Percentiles rank a stretch among this genome's conserved stretches.
phyloP scores from a whole-genome alignment of 257 asterid species.

The Solanum chmielewskii region DNA sequence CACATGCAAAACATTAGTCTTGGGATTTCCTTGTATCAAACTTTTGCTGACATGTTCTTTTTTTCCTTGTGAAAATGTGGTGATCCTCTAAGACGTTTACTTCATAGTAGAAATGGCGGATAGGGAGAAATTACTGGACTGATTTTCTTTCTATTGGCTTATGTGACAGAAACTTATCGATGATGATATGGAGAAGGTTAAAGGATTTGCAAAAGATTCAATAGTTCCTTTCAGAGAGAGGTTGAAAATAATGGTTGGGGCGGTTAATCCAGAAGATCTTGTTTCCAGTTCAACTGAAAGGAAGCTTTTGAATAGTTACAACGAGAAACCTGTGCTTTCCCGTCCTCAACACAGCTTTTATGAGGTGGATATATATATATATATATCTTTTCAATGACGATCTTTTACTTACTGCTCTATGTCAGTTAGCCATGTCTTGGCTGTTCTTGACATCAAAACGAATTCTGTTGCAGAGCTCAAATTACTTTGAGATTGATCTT shows the following conservation, averaged over 20 bases:
- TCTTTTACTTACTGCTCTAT: neutral
- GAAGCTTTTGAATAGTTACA: constrained; percentile 69
- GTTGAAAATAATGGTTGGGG: constrained; percentile 78
- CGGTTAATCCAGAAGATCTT: constrained; percentile 67
- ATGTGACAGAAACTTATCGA: constrained; percentile 46
- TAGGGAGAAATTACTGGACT: neutral
- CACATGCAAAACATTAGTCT: neutral
- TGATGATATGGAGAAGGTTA: constrained; percentile 61
- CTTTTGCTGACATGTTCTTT: neutral
- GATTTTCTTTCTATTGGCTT: neutral
- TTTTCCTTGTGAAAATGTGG: neutral
- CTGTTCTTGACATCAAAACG: neutral
- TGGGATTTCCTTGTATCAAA: neutral
- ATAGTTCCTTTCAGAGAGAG: constrained; percentile 61
- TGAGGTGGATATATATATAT: constrained; percentile 21
- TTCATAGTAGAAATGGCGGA: neutral
- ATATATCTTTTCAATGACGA: neutral
- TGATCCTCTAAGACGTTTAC: neutral
- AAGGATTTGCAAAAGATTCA: constrained; percentile 61
- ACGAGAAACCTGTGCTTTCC: constrained; percentile 83
- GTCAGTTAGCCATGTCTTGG: neutral
- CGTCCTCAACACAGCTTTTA: constrained; percentile 84
- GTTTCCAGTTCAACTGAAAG: constrained; percentile 62
- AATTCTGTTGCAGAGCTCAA: constrained; percentile 40
- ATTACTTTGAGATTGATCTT: constrained; percentile 82